Conservation (phyloP, 441 rosid species). For the Eruca vesicaria region DNA sequence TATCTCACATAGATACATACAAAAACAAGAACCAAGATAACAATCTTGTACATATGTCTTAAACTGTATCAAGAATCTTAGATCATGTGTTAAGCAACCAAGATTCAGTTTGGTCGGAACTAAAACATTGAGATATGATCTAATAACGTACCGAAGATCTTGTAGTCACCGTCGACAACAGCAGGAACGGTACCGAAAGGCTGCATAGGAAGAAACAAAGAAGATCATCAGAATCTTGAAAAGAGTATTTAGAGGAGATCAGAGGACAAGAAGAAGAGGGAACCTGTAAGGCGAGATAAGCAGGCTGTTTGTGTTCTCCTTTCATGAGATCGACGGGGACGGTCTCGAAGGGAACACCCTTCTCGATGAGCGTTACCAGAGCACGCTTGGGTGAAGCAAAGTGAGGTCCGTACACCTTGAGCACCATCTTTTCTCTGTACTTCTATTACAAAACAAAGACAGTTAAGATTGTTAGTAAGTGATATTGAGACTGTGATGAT, state of each 20-base stretch:
- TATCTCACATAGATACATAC: background rate
- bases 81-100: background rate
- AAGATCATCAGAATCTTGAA: conserved; percentile 30
- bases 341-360: conserved; percentile 54
- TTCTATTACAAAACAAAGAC: background rate
- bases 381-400: conserved; percentile 60
- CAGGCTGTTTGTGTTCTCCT: conserved; percentile 52
- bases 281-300: conserved; percentile 48
- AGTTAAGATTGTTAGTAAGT: background rate
- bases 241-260: background rate
- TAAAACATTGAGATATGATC: background rate
- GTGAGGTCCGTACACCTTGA: conserved; percentile 60
- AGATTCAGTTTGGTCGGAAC: background rate
- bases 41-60: background rate
- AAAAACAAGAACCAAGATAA: background rate
- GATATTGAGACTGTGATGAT: background rate
- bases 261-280: background rate
- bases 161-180: conserved; percentile 59
- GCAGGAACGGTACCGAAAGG: conserved; percentile 65
- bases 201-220: conserved; percentile 30
- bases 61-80: background rate
- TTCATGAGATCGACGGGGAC: conserved; percentile 57
- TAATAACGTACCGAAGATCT: conserved; percentile 46
- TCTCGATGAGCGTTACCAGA: conserved; percentile 56
- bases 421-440: conserved; percentile 39